Evolutionary conservation across 768 basidiomycete genomes (phyloP).

Genomic region (Suillus fuscotomentosus): DNA sequence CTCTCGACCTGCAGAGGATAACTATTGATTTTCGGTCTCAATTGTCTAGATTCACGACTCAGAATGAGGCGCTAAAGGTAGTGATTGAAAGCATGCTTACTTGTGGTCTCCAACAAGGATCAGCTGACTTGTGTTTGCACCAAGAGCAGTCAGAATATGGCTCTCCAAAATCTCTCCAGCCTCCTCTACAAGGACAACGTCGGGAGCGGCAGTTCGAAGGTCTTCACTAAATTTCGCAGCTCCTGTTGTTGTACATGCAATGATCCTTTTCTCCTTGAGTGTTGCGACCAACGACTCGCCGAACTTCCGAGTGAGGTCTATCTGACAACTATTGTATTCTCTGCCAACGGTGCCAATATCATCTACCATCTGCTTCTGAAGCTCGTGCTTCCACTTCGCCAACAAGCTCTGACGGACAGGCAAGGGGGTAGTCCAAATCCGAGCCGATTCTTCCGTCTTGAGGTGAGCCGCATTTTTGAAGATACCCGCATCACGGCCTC

Average conservation of each 20-base stretch:
- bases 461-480: conserved; percentile 28
- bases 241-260: conserved; percentile 62
- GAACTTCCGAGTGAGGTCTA: conserved; percentile 31
- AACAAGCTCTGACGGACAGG: conserved; percentile 21
- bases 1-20: conserved; percentile 62
- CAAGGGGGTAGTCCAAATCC: conserved; percentile 36
- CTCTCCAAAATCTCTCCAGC: conserved; percentile 67
- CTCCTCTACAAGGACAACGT: conserved; percentile 59
- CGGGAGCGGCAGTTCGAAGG: conserved; percentile 43
- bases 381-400: conserved; percentile 29
- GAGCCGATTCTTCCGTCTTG: conserved; percentile 2
- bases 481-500: conserved; percentile 39
- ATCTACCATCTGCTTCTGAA: conserved; percentile 33
- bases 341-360: conserved; percentile 27
- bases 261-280: conserved; percentile 45
- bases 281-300: conserved; percentile 30
- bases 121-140: conserved; percentile 41
- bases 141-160: conserved; percentile 56
- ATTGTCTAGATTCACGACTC: conserved; percentile 41
- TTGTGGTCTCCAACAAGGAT: conserved; percentile 67
- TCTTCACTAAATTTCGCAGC: conserved; percentile 53
- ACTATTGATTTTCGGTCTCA: conserved; percentile 64
- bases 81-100: conserved; percentile 48
- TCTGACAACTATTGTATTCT: conserved; percentile 36
- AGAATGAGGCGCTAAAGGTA: background rate